These are phyloP conservation scores for Plasmopara viticola DNA, from an alignment of 352 stramenopile species.

Conservation along the genomic window DNA sequence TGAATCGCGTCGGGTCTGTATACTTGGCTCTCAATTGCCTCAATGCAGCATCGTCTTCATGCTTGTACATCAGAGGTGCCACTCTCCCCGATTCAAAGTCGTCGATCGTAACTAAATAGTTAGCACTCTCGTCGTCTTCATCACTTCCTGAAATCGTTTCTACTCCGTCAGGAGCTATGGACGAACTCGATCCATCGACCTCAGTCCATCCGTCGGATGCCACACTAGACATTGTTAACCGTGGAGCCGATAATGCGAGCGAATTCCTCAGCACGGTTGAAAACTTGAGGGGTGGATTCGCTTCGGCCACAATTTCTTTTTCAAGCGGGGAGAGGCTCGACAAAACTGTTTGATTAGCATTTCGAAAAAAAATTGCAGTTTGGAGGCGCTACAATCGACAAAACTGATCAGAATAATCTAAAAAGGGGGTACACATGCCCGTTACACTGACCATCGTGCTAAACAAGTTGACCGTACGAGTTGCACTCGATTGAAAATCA, in stretches of 20 bases:
- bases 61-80: conserved; percentile 8
- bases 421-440: neutral
- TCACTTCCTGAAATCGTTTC: conserved; percentile 25
- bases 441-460: conserved; percentile 43
- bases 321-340: conserved; percentile 42
- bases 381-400: conserved; percentile 43
- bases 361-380: conserved; percentile 67
- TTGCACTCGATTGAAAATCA: conserved; percentile 23
- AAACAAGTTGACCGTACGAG: conserved; percentile 47
- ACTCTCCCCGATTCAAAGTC: conserved; percentile 49
- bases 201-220: conserved; percentile 37
- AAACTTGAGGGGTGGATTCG: conserved; percentile 18
- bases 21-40: neutral
- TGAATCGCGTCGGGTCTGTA: conserved; percentile 9
- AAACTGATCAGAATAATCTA: neutral
- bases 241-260: conserved; percentile 5
- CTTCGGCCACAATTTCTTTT: conserved; percentile 49
- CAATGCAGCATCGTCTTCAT: neutral
- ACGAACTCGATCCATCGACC: conserved; percentile 31
- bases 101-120: conserved; percentile 42
- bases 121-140: conserved; percentile 23
- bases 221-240: conserved; percentile 24
- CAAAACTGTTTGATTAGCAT: conserved; percentile 50
- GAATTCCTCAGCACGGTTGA: conserved; percentile 7
- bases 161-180: conserved; percentile 16